Base-by-base conservation (phyloP, 2,329 filamentous ascomycete species). In the Aspergillus udagawae region DNA sequence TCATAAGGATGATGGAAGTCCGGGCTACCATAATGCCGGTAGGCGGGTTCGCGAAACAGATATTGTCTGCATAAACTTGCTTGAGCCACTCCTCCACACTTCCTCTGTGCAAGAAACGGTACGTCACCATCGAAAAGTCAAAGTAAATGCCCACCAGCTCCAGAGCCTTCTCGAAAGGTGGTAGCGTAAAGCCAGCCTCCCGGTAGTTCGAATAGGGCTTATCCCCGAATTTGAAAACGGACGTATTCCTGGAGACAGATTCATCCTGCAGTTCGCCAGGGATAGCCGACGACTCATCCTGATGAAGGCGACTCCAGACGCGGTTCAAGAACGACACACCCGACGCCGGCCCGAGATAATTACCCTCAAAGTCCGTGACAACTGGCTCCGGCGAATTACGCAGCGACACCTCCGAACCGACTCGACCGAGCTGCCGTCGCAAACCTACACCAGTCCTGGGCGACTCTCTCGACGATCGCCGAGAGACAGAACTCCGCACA, bases 221-320 rank as follows among this genome's bases (percentile, higher is more conserved):
- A 60, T 84, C 82, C 0, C 81, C 81, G 25, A 81, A 81, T 58
- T 76, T 74, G 55, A 77, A 78, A 1, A 82, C 70, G 0, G 75
- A 73, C 20, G 82, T 80, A 28, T 76, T 74, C 25, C 75, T 74
- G 0, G 63, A 54, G 21, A 65, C 67, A 0, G 64, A 65, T 44
- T 73, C 71, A 57, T 68, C 65, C 23, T 67, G 65, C 41, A 69
- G 52, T 17, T 63, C 63, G 53, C 66, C 64, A 0, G 70, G 69
- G 28, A 71, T 66, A 3, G 69, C 66, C 0, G 69, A 71, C 20
- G 61, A 71, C 44, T 75, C 76, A 79, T 86, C 52, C 79, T 86
- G 49, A 78, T 86, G 60, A 65, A 90, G 55, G 79, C 87, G 74
- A 79, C 88, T 70, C 86, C 89, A 78, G 80, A 87, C 77, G 79